Percentiles rank a stretch among this genome's conserved stretches.
Evolutionary conservation across 2,329 filamentous ascomycete species (phyloP).

Genomic region (Epichloe elymi): DNA sequence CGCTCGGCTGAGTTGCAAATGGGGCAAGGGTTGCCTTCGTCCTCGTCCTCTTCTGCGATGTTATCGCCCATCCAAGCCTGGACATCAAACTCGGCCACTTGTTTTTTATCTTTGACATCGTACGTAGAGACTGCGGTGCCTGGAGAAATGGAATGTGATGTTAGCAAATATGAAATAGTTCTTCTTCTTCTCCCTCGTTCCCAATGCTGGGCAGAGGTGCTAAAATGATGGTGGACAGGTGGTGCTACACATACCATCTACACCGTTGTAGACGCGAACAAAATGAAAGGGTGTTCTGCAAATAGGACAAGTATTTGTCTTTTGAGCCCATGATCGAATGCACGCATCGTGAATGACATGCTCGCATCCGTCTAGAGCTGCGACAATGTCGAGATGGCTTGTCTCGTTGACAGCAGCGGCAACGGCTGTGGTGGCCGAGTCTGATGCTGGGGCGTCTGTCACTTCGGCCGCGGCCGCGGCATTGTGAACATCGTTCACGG

Average conservation of each 20-base stretch:
- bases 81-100: constrained; percentile 82
- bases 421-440: constrained; percentile 7
- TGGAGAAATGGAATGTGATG: constrained; percentile 15
- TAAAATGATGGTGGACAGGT: constrained; percentile 6
- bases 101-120: constrained; percentile 67
- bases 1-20: constrained; percentile 72
- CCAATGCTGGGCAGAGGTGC: neutral
- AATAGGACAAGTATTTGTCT: constrained; percentile 95
- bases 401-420: constrained; percentile 11
- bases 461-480: neutral
- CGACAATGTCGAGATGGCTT: constrained; percentile 33
- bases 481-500: constrained; percentile 10
- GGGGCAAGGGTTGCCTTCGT: constrained; percentile 60
- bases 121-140: constrained; percentile 45
- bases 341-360: constrained; percentile 90
- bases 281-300: constrained; percentile 85
- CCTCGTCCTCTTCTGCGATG: constrained; percentile 53
- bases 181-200: neutral
- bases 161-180: neutral
- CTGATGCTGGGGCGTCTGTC: constrained; percentile 7
- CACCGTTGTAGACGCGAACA: constrained; percentile 67
- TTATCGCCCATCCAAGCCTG: constrained; percentile 58
- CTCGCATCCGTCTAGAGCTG: constrained; percentile 61
- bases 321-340: constrained; percentile 85
- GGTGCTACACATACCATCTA: constrained; percentile 54